Conservation (phyloP, 2,329 filamentous ascomycete genomes). For the Aspergillus niger region DNA sequence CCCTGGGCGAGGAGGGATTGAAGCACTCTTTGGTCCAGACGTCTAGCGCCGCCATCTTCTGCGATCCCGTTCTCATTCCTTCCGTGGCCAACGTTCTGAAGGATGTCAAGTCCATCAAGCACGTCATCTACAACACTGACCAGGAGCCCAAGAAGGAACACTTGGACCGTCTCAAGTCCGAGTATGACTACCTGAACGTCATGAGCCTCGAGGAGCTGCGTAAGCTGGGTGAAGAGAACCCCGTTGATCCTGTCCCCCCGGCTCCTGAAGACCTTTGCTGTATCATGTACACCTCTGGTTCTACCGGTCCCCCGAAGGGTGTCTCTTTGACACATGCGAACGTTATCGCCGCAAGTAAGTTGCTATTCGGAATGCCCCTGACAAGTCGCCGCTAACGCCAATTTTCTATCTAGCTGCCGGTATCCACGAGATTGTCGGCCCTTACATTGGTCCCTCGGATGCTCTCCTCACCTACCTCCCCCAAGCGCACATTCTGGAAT, state of each 20-base stretch:
- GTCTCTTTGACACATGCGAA: slow-evolving; percentile 79
- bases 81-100: slow-evolving; percentile 60
- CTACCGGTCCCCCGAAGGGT: slow-evolving; percentile 86
- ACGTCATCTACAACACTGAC: slow-evolving; percentile 61
- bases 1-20: slow-evolving; percentile 79
- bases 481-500: slow-evolving; percentile 93
- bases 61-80: slow-evolving; percentile 75
- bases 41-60: slow-evolving; percentile 77
- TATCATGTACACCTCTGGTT: slow-evolving; percentile 81
- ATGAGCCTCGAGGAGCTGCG: slow-evolving; percentile 59
- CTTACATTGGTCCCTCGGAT: slow-evolving; percentile 75
- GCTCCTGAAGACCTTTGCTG: slow-evolving; percentile 78
- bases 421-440: slow-evolving; percentile 74
- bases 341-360: slow-evolving; percentile 74
- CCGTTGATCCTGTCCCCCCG: slow-evolving; percentile 70
- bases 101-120: slow-evolving; percentile 57
- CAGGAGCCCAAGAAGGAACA: slow-evolving; percentile 55
- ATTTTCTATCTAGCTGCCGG: slow-evolving; percentile 66
- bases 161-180: slow-evolving; percentile 56
- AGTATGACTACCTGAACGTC: slow-evolving; percentile 56
- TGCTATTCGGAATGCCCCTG: neutral
- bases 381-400: slow-evolving; percentile 8
- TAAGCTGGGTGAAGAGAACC: slow-evolving; percentile 64
- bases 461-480: slow-evolving; percentile 87
- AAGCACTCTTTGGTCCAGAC: slow-evolving; percentile 85